These are phyloP conservation scores for Plantago major DNA, from an alignment of 257 asterid species.

Conservation along the genomic window DNA sequence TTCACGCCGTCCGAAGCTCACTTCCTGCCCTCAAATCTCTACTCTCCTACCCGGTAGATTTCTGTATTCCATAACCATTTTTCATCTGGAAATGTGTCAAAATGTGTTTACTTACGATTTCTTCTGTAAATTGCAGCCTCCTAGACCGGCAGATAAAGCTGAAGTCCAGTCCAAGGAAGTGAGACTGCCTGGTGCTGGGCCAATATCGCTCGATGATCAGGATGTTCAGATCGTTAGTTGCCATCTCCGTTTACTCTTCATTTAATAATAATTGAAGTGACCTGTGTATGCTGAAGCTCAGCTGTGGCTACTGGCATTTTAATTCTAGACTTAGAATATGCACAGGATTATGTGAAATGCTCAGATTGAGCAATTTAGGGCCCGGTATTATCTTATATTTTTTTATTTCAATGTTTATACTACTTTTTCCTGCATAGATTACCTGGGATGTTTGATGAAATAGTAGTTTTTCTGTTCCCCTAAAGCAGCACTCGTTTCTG, in stretches of 20 bases:
- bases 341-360: background rate
- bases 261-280: background rate
- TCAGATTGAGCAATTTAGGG: background rate
- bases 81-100: background rate
- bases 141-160: slow-evolving; percentile 78
- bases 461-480: too few species aligned
- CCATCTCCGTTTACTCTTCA: slow-evolving; percentile 5
- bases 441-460: too few species aligned
- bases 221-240: slow-evolving; percentile 81
- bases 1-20: slow-evolving; percentile 73
- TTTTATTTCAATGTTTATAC: too few species aligned
- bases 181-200: slow-evolving; percentile 68
- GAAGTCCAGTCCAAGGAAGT: slow-evolving; percentile 84
- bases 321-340: too few species aligned
- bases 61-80: background rate
- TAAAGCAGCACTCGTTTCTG: too few species aligned
- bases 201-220: slow-evolving; percentile 82
- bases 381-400: too few species aligned
- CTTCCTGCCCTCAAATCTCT: slow-evolving; percentile 61
- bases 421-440: too few species aligned
- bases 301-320: background rate
- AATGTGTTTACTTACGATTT: background rate
- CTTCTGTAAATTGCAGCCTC: slow-evolving; percentile 42
- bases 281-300: background rate
- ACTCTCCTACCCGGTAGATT: slow-evolving; percentile 66